These are phyloP conservation scores for Elymus sibiricus DNA, from an alignment of 176 grass and related monocot genomes.

Conservation along the genomic window DNA sequence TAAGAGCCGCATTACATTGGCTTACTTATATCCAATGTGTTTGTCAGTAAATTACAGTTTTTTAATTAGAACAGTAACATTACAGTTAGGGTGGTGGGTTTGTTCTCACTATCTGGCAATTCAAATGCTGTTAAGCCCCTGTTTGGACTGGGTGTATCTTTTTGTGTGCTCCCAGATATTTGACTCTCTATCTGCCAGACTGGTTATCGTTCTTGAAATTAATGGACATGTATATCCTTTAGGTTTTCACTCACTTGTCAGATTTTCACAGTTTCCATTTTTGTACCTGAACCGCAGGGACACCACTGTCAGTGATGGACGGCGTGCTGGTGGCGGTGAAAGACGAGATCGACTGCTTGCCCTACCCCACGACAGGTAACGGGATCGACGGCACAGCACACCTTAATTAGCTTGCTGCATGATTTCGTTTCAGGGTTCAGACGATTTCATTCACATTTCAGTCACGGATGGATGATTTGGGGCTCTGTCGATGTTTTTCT, in stretches of 20 bases:
- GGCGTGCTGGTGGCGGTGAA: conserved; percentile 82
- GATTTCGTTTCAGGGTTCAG: neutral
- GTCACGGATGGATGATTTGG: too few relatives aligned
- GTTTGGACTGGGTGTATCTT: too few relatives aligned
- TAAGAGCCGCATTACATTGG: too few relatives aligned
- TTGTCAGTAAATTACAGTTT: too few relatives aligned
- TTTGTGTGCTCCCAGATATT: too few relatives aligned
- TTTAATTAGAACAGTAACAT: too few relatives aligned
- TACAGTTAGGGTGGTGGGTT: too few relatives aligned
- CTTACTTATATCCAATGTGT: too few relatives aligned
- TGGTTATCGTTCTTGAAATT: neutral
- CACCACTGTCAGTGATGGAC: conserved; percentile 61
- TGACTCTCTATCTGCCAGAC: neutral
- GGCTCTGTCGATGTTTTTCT: too few relatives aligned
- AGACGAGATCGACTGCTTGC: conserved; percentile 88
- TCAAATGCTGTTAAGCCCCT: too few relatives aligned
- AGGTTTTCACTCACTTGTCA: neutral
- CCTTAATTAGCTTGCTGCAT: neutral
- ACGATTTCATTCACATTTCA: too few relatives aligned
- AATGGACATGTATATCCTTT: neutral
- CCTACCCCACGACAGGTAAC: conserved; percentile 82
- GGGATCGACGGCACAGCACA: neutral
- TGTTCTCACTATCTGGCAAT: too few relatives aligned
- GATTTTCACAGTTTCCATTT: neutral
- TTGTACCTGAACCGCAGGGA: conserved; percentile 34